Conservation (phyloP, 2,329 filamentous ascomycete species). For the Diaporthe sp. region DNA sequence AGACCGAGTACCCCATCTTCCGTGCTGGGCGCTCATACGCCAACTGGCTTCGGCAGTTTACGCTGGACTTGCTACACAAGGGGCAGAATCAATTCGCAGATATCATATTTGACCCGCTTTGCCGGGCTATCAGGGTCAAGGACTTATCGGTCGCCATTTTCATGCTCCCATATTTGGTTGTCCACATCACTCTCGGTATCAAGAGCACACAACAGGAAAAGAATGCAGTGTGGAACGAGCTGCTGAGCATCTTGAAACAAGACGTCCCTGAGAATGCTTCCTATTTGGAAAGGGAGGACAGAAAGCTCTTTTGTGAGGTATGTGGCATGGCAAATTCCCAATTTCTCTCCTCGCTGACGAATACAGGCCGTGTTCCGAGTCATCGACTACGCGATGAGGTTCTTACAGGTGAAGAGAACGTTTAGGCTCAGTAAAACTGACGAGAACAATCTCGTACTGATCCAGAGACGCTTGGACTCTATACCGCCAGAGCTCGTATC, state of each 20-base stretch:
- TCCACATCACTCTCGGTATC: constrained; percentile 86
- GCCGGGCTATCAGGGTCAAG: constrained; percentile 86
- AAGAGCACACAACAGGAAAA: constrained; percentile 71
- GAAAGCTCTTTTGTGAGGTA: constrained; percentile 90
- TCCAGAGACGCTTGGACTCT: constrained; percentile 65
- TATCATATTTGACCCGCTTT: constrained; percentile 84
- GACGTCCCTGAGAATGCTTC: constrained; percentile 64
- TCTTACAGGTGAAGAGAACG: constrained; percentile 83
- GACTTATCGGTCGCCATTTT: constrained; percentile 91
- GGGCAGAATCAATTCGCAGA: constrained; percentile 81
- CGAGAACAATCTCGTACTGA: constrained; percentile 64
- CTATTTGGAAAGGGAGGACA: constrained; percentile 78
- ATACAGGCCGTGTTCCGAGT: constrained; percentile 86
- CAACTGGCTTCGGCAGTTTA: constrained; percentile 85
- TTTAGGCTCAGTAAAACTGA: constrained; percentile 54
- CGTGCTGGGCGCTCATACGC: constrained; percentile 76
- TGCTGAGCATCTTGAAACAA: constrained; percentile 80
- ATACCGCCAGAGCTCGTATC: constrained; percentile 85
- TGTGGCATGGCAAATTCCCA: constrained; percentile 46
- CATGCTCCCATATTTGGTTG: constrained; percentile 86
- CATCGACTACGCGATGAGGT: constrained; percentile 91
- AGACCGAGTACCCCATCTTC: constrained; percentile 84
- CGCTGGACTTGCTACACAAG: constrained; percentile 85
- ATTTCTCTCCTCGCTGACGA: constrained; percentile 44
- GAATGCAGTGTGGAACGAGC: constrained; percentile 77